Evolutionary conservation across 257 asterid species (phyloP).

Genomic region (Agastache rugosa): DNA sequence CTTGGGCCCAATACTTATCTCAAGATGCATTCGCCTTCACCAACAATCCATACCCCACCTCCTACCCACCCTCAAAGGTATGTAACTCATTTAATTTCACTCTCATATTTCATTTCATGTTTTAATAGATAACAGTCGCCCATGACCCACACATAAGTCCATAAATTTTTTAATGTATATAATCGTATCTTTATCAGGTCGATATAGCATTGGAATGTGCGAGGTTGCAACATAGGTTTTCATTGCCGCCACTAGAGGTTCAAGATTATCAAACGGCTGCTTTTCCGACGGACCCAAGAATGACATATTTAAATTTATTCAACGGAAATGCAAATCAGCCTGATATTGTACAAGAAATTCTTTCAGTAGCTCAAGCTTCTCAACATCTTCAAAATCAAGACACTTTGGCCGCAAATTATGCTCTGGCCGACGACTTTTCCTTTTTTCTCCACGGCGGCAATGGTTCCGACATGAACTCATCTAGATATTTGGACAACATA

Average conservation of each 20-base stretch:
- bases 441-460: constrained; percentile 54
- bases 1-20: constrained; percentile 84
- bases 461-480: constrained; percentile 42
- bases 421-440: constrained; percentile 63
- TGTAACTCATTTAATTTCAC: no score
- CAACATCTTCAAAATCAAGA: constrained; percentile 69
- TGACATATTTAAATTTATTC: constrained; percentile 39
- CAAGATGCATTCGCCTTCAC: constrained; percentile 69
- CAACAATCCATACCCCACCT: constrained; percentile 48
- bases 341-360: constrained; percentile 72
- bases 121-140: no score
- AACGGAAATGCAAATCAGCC: constrained; percentile 52
- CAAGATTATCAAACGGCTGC: constrained; percentile 57
- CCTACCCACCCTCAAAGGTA: constrained; percentile 84
- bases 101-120: background rate
- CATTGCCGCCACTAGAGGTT: constrained; percentile 77
- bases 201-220: constrained; percentile 91
- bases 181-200: constrained; percentile 51
- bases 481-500: constrained; percentile 39
- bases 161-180: background rate
- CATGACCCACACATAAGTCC: no score
- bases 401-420: constrained; percentile 48
- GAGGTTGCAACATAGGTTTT: constrained; percentile 75
- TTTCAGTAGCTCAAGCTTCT: constrained; percentile 87
- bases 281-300: constrained; percentile 43